Conservation (phyloP, 2,329 filamentous ascomycete genomes). For the Bimuria novae-zelandiae region DNA sequence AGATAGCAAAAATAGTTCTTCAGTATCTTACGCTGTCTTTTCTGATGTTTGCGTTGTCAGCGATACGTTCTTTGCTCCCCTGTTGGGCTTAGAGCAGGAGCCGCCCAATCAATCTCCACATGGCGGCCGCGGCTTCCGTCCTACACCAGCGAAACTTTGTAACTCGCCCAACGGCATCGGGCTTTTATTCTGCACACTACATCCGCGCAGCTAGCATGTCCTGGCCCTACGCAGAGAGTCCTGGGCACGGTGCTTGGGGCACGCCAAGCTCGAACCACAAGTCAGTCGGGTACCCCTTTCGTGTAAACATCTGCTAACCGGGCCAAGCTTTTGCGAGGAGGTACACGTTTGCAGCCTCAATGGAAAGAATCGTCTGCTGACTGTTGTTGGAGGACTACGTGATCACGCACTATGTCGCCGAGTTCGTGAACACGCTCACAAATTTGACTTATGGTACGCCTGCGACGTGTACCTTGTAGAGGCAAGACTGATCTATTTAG, state of each 20-base stretch:
- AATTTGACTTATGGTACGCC: conserved; percentile 55
- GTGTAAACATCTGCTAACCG: conserved; percentile 13
- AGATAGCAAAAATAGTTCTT: no score
- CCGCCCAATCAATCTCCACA: neutral
- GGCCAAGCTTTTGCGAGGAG: conserved; percentile 44
- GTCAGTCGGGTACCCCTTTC: neutral
- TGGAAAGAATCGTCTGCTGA: no score
- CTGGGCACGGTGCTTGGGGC: conserved; percentile 17
- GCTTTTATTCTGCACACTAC: neutral
- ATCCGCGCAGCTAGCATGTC: neutral
- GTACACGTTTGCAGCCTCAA: conserved; percentile 20
- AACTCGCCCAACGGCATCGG: neutral
- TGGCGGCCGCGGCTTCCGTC: neutral
- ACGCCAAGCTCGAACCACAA: conserved; percentile 4
- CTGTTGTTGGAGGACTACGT: conserved; percentile 55
- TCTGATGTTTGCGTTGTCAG: neutral
- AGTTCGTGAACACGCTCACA: conserved; percentile 59
- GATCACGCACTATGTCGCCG: conserved; percentile 57
- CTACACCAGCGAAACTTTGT: neutral
- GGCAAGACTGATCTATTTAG: conserved; percentile 17
- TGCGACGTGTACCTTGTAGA: neutral
- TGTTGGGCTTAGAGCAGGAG: neutral
- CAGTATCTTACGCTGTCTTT: neutral
- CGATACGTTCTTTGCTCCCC: neutral
- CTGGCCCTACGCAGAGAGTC: conserved; percentile 16